Base-by-base conservation (phyloP, 306 rosid genomes). In the Rosa rugosa region DNA sequence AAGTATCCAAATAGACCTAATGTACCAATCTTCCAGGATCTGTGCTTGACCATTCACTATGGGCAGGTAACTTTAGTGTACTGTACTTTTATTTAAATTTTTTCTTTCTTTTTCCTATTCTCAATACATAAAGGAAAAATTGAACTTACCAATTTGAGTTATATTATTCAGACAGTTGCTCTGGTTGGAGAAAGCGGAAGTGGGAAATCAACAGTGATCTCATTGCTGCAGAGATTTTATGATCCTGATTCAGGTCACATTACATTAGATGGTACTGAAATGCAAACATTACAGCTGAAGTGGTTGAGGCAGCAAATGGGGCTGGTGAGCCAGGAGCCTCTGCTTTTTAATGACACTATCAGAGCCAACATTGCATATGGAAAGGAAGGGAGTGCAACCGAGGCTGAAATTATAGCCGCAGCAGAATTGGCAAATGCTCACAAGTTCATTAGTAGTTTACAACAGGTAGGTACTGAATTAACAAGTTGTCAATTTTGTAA, bases 161-260 rank as follows among this genome's bases (percentile, higher is more conserved):
- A 44, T 71, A 45, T 57, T 36, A n/a, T 63, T 82, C 86, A 92
- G 97, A 92, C 96, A 13, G 87, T 89, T 69, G 97, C 96, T n/a
- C 73, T 92, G 23, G 97, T 90, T 3, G 97, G 97, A 8, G 97
- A 92, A 84, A 92, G 97, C 79, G 97, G 97, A 40, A 85, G 97
- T 45, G 97, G 97, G 71, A 92, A 92, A 66, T 92, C 97, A 34
- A 92, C 97, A 2, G 86, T 92, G 80, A 89, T 92, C 69, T 89
- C 92, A 6, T 34, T 92, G 83, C 45, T 92, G 85, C 92, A 92
- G 51, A 87, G 97, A 72, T 89, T 92, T 78, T 92, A 92, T 36
- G 88, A 90, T 11, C 96, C 92, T 9, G 84, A 89, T 77, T 86
- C 91, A 6, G 97, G 97, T 65, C 70, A 79, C 54, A 89, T 92